A percentile compares a stretch with the other conserved stretches of the same genome.
phyloP scores from a whole-genome alignment of 2,329 filamentous ascomycete genomes.

The Cercospora sp. region DNA sequence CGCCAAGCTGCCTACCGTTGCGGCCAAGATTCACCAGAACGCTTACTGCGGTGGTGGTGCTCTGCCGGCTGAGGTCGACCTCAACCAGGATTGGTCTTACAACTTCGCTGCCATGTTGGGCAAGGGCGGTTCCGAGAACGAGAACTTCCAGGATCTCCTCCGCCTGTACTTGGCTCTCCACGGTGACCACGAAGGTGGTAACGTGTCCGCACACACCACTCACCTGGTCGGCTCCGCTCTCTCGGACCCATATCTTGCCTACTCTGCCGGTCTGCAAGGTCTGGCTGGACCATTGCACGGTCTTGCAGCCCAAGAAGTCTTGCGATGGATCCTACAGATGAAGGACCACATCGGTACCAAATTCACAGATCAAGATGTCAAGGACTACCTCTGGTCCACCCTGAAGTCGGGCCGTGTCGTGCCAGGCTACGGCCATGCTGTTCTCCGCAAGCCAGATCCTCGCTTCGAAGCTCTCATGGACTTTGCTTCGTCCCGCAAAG shows the following conservation, averaged over 20 bases:
- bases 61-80: slow-evolving; percentile 74
- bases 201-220: slow-evolving; percentile 92
- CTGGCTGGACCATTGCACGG: slow-evolving; percentile 92
- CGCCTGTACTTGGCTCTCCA: slow-evolving; percentile 93
- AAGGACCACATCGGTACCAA: slow-evolving; percentile 77
- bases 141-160: slow-evolving; percentile 92
- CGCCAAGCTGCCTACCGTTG: slow-evolving; percentile 94
- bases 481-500: slow-evolving; percentile 80
- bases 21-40: slow-evolving; percentile 97
- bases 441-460: slow-evolving; percentile 94
- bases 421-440: slow-evolving; percentile 92
- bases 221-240: slow-evolving; percentile 94
- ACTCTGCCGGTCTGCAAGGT: slow-evolving; percentile 92
- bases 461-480: slow-evolving; percentile 97
- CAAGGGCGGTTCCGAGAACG: slow-evolving; percentile 82
- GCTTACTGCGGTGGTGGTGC: slow-evolving; percentile 73
- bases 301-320: slow-evolving; percentile 92
- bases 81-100: slow-evolving; percentile 93
- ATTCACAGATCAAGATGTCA: slow-evolving; percentile 79
- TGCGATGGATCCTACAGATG: slow-evolving; percentile 97
- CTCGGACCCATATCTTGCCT: slow-evolving; percentile 92
- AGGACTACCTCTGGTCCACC: slow-evolving; percentile 86
- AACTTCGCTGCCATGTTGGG: slow-evolving; percentile 97
- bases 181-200: slow-evolving; percentile 97
- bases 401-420: slow-evolving; percentile 93